A percentile compares a stretch with the other conserved stretches of the same genome.
Conservation (phyloP, 2,329 filamentous ascomycete genomes). For the Colletotrichum tropicale region DNA sequence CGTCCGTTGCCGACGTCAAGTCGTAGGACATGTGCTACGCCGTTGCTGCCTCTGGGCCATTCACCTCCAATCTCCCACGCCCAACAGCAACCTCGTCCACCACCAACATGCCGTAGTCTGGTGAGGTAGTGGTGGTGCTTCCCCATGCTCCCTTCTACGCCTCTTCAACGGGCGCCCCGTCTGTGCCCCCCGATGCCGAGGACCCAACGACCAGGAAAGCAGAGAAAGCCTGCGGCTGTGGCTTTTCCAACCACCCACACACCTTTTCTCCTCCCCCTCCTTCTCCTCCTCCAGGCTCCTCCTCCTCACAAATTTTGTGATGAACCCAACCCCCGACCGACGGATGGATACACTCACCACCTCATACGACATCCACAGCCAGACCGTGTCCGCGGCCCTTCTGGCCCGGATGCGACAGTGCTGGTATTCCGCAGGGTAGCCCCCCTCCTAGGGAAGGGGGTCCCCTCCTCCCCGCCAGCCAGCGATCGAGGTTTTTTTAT, state of each 20-base stretch:
- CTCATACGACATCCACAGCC: slow-evolving; percentile 10
- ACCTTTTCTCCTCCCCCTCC: neutral
- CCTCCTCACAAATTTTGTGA: neutral
- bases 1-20: neutral
- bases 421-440: neutral
- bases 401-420: slow-evolving; percentile 10
- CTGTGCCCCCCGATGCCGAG: slow-evolving; percentile 3
- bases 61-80: neutral
- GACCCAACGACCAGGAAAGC: neutral
- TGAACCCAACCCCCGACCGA: neutral
- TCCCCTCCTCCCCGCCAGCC: neutral
- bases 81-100: neutral
- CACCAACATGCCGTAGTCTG: neutral
- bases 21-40: neutral
- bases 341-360: neutral
- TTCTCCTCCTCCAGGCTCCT: neutral
- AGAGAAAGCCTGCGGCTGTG: neutral
- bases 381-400: slow-evolving; percentile 19
- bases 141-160: neutral
- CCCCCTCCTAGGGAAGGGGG: neutral
- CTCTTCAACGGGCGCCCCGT: slow-evolving; percentile 12
- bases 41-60: neutral
- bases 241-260: neutral
- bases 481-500: neutral
- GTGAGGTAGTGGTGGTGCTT: neutral